These are phyloP conservation scores for sunflower (Helianthus annuus) DNA, from an alignment of 129 eudicot genomes.

Conservation along the genomic window DNA sequence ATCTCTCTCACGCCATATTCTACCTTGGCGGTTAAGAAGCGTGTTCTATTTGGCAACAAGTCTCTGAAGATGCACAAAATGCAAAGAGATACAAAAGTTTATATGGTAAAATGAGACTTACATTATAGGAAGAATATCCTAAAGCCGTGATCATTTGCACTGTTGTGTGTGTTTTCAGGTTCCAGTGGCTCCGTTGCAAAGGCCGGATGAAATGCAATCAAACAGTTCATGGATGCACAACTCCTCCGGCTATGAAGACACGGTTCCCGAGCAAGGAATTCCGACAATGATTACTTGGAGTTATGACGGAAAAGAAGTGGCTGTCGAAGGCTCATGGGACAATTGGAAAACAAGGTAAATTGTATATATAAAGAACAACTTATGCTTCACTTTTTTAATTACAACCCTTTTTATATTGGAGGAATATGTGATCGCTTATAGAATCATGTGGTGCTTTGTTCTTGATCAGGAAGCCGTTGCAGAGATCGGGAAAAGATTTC, in stretches of 20 bases:
- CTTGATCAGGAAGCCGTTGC: constrained; percentile 74
- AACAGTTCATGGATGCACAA: constrained; percentile 84
- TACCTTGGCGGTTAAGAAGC: constrained; percentile 4
- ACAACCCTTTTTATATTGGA: neutral
- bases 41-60: constrained; percentile 9
- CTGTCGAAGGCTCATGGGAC: constrained; percentile 99
- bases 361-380: neutral
- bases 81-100: neutral
- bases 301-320: constrained; percentile 83
- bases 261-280: constrained; percentile 64
- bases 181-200: constrained; percentile 90
- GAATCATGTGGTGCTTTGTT: constrained; percentile 2
- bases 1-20: constrained; percentile 11
- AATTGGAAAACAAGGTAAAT: constrained; percentile 85
- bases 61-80: neutral
- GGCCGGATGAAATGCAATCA: constrained; percentile 90
- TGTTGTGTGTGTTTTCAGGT: constrained; percentile 39
- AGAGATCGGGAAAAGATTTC: constrained; percentile 94
- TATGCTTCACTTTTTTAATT: neutral
- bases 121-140: constrained; percentile 9
- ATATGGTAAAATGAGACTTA: constrained; percentile 3
- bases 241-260: constrained; percentile 62
- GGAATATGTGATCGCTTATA: neutral
- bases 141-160: neutral
- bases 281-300: constrained; percentile 97